Evolutionary conservation across 331 rosid species (phyloP), one percentile per base, ranked within the genome.

Genomic region (Acacia concinna): DNA sequence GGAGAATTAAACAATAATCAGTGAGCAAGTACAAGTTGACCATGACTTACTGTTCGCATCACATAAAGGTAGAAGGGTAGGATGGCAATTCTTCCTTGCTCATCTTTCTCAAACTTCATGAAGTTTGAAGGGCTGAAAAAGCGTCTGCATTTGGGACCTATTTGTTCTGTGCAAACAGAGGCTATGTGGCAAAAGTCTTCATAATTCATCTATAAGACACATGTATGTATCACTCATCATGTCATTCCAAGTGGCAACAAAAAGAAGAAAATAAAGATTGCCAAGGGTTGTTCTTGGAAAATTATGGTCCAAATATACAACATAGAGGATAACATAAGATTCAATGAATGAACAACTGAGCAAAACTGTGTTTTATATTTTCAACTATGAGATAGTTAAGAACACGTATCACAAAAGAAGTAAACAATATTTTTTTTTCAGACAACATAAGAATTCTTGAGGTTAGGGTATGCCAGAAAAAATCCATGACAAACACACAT

Each of bases 151-250:
- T 93, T 96, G 41, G 99, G 87, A 79, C 99, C 99, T 70, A 96
- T 96, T 88, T 93, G 99, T 87, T 93, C 99, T 34, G 98, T 91
- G 86, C 99, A 96, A 75, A 96, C 97, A 73, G 99, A 89, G 78
- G 98, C 97, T 81, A 96, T 96, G 89, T 93, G 99, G 90, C 99
- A 96, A 85, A 96, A 96, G 78, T 96, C 98, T 87, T 96, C 99
- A 82, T 96, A 96, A 86, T 96, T 96, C 99, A 96, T 96, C 99
- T 96, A 74, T 34, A 81, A 68, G 78, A 86, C 59, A 86, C 84
- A 78, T 43, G 74, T 54, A 38, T 70, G 75, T 68, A 54, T 75
- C 41, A 62, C 15, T 62, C 2, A 30, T 62, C 10, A 30, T 2
- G 37, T 5, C 31, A 30, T 31, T 32, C 38, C 21, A 62, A 17